Evolutionary conservation across 2,329 filamentous ascomycete species (phyloP), one percentile per base, ranked within the genome.

Genomic region (Penicillium sp.): DNA sequence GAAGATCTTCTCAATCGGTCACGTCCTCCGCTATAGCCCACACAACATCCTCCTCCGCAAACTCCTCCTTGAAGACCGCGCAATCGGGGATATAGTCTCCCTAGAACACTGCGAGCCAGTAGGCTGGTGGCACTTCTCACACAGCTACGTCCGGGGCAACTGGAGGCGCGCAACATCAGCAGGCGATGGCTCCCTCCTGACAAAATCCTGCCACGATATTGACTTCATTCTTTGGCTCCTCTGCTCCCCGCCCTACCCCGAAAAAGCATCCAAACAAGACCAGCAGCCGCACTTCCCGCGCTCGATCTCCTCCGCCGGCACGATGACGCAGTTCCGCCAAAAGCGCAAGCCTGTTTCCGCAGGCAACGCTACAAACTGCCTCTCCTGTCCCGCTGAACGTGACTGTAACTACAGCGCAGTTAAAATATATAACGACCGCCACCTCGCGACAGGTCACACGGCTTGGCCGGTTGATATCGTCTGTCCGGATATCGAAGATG

Each of bases 171-270:
- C 91, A 64, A 88, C 86, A 0, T 23, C 88, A 79, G 6, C 87
- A 83, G n/a, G 93, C 84, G 25, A 93, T 88, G 7, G 78, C 2
- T 93, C 90, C 1, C 81, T 99, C 1, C 82, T 99, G 31, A 96
- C 93, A 3, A 99, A 97, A 76, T 96, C 91, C 58, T 97, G 94
- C 66, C 94, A 99, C 69, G 94, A 99, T 67, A 90, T 99, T 49
- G 94, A 99, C 70, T 86, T 97, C 57, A 78, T 97, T 5, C 80
- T 97, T 17, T 99, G 94, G 94, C 78, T 97, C 47, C 82, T 97
- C 12, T 93, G 88, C 70, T 91, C 90, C 0, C 90, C 91, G 0
- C 74, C 82, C 0, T 69, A 79, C 67, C 52, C 61, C 1, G 58
- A 63, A 41, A 54, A 38, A 2, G 59, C 60, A 4, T 33, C 75